Conservation (phyloP, 768 basidiomycete genomes). For the Tricholoma sp. region DNA sequence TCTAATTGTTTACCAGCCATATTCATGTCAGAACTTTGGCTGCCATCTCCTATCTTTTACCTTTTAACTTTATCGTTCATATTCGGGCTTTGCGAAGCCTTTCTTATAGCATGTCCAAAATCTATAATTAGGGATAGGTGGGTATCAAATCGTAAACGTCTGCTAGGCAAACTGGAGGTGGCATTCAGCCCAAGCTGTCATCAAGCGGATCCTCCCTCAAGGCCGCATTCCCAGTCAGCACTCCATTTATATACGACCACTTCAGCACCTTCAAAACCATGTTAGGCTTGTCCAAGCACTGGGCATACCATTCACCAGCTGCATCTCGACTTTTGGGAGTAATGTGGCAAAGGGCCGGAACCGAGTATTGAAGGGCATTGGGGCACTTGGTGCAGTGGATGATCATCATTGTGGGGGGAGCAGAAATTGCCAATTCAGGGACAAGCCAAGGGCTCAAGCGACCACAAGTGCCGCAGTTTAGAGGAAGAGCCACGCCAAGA, state of each 20-base stretch:
- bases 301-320: not conserved
- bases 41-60: too few relatives aligned
- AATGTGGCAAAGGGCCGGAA: not conserved
- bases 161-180: too few relatives aligned
- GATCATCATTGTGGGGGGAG: not conserved
- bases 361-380: not conserved
- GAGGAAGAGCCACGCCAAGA: not conserved
- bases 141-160: too few relatives aligned
- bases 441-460: not conserved
- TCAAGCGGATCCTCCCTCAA: too few relatives aligned
- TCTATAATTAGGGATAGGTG: too few relatives aligned
- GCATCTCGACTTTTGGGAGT: not conserved
- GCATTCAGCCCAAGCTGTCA: too few relatives aligned
- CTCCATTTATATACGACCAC: not conserved
- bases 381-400: not conserved
- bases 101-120: too few relatives aligned
- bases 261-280: not conserved
- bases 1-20: too few relatives aligned
- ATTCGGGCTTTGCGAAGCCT: too few relatives aligned
- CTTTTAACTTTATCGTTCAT: too few relatives aligned
- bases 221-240: not conserved
- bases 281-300: not conserved
- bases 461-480: not conserved
- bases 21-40: too few relatives aligned
- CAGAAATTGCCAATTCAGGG: not conserved